Evolutionary conservation across 495 filamentous ascomycete species (phyloP).

Genomic region (Lepraria neglecta): DNA sequence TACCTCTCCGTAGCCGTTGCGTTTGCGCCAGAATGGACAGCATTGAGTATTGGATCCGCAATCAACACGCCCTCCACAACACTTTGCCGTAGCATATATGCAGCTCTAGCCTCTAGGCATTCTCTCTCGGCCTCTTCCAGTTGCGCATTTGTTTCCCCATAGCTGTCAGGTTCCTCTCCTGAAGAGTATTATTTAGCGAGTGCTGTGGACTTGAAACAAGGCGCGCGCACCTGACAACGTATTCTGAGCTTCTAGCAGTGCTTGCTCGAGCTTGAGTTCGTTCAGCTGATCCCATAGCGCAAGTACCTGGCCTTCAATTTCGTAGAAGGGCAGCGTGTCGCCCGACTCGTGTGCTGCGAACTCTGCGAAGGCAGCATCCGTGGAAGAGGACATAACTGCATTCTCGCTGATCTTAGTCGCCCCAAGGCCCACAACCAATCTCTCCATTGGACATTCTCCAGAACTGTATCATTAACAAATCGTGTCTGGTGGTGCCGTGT

Average conservation of each 20-base stretch:
- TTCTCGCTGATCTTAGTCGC: neutral
- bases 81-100: constrained; percentile 58
- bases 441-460: neutral
- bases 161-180: constrained; percentile 35
- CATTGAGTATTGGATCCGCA: constrained; percentile 67
- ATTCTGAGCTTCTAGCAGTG: constrained; percentile 48
- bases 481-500: neutral
- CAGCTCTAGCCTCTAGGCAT: constrained; percentile 61
- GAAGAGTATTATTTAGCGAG: constrained; percentile 3
- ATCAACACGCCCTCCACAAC: constrained; percentile 61
- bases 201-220: neutral
- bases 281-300: constrained; percentile 63
- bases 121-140: constrained; percentile 54
- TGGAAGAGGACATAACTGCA: constrained; percentile 1
- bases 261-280: constrained; percentile 63
- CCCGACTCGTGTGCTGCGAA: constrained; percentile 40
- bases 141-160: constrained; percentile 46
- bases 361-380: constrained; percentile 19
- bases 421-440: neutral
- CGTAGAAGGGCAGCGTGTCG: constrained; percentile 51
- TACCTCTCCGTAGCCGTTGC: constrained; percentile 65
- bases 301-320: constrained; percentile 55
- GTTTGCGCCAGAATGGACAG: constrained; percentile 62
- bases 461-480: neutral
- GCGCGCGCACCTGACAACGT: neutral